Conservation (phyloP, 805 yeast species). For the Kockiozyma suomiensis region DNA sequence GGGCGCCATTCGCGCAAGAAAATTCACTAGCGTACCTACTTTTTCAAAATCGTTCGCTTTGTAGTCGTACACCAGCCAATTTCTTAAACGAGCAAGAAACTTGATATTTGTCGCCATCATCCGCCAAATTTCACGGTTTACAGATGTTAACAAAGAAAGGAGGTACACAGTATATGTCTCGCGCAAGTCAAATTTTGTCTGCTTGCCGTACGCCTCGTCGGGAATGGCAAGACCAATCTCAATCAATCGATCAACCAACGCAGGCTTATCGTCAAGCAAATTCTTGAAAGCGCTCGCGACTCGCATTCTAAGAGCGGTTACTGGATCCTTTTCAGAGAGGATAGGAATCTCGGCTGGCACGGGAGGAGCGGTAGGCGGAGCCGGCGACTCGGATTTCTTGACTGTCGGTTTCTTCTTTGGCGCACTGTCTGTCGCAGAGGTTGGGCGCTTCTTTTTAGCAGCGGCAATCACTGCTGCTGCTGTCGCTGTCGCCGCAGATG, state of each 20-base stretch:
- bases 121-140: constrained; percentile 26
- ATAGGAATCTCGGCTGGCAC: constrained; percentile 24
- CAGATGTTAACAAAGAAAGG: constrained; percentile 12
- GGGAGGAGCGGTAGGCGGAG: constrained; percentile 7
- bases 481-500: not conserved
- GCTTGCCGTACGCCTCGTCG: constrained; percentile 32
- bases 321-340: constrained; percentile 31
- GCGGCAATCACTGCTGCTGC: not conserved
- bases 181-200: constrained; percentile 29
- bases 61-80: constrained; percentile 34
- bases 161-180: constrained; percentile 24
- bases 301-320: constrained; percentile 23
- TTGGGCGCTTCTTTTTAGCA: constrained; percentile 7
- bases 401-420: not conserved
- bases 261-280: constrained; percentile 13
- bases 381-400: not conserved
- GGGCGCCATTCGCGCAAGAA: constrained; percentile 25
- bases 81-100: constrained; percentile 34
- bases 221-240: constrained; percentile 32
- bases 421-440: not conserved
- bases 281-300: constrained; percentile 31
- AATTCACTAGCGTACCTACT: constrained; percentile 18
- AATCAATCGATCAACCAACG: constrained; percentile 25
- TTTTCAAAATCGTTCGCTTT: constrained; percentile 31
- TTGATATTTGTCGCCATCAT: constrained; percentile 22